These are phyloP conservation scores for Casuarina glauca DNA, from an alignment of 306 rosid genomes.

Conservation along the genomic window DNA sequence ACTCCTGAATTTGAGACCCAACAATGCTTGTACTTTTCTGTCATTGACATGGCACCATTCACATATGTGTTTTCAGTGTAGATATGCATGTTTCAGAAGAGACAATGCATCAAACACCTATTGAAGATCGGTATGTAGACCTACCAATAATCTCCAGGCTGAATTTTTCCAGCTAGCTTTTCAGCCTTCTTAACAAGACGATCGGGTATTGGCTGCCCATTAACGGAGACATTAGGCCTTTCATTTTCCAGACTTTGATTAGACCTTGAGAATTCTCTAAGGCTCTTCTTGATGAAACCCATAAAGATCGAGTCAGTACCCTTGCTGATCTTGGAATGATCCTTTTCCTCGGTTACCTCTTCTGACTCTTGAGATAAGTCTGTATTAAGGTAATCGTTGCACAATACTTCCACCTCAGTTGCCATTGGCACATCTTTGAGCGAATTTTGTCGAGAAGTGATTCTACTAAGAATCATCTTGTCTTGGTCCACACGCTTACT, in stretches of 20 bases:
- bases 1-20: not conserved
- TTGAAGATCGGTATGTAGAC: constrained; percentile 1
- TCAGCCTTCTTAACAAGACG: constrained; percentile 42
- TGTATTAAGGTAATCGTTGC: constrained; percentile 34
- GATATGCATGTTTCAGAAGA: constrained; percentile 5
- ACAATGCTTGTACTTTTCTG: not conserved
- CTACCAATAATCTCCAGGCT: constrained; percentile 57
- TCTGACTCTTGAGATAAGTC: constrained; percentile 37
- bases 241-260: constrained; percentile 25
- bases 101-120: not conserved
- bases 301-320: constrained; percentile 30
- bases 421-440: constrained; percentile 26
- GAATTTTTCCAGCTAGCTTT: constrained; percentile 49
- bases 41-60: not conserved
- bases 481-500: constrained; percentile 23
- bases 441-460: constrained; percentile 16
- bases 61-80: not conserved
- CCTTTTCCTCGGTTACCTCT: constrained; percentile 38
- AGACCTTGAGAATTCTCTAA: constrained; percentile 38
- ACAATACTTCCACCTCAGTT: constrained; percentile 36
- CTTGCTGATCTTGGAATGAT: constrained; percentile 26
- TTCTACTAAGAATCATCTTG: constrained; percentile 12
- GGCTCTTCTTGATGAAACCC: constrained; percentile 38
- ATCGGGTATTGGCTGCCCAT: constrained; percentile 41
- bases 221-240: constrained; percentile 37